Evolutionary conservation across 108 stramenopile genomes (phyloP), one percentile per base, ranked within the genome.

Genomic region (Conticribra guillardii): DNA sequence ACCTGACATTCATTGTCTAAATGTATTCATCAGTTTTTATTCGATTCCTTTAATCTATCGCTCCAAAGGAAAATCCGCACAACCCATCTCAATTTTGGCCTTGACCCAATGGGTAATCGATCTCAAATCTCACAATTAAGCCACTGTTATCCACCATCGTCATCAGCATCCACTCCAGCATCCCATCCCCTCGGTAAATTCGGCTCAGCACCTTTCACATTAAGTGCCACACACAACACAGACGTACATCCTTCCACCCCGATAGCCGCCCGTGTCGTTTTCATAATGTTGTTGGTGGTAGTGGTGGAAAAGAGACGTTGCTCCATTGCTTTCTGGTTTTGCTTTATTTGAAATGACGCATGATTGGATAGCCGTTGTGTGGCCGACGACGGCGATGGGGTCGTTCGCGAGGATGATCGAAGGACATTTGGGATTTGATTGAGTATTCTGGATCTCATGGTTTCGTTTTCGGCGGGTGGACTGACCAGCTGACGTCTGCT

Each of bases 101-200:
- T n/a, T n/a, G n/a, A n/a, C n/a, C n/a, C n/a, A n/a, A n/a, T n/a
- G n/a, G n/a, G n/a, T n/a, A n/a, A n/a, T n/a, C n/a, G n/a, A 41
- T 11, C 37, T 5, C 37, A 41, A 41, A 5, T 9, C 5, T 4
- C 11, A 60, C 0, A 41, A 22, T 17, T n/a, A 60, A 45, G 24
- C 0, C 3, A 3, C 59, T 19, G 30, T 32, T 64, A 64, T 64
- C 63, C 63, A 23, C 63, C 63, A 51, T 64, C 63, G 31, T 64
- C 63, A 22, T 64, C 63, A 24, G 32, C 56, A 30, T 30, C 56
- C 4, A 57, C 49, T 26, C 63, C 63, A 15, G 63, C 63, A 33
- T 64, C 63, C 63, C 63, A 64, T 50, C 63, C 63, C 21, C 63
- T 48, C 28, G 63, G 50, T n/a, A 64, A 1, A 51, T 64, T 64